Percentiles rank a stretch among this genome's conserved stretches.
Conservation (phyloP, 2,329 filamentous ascomycete genomes). For the Capronia americana region DNA sequence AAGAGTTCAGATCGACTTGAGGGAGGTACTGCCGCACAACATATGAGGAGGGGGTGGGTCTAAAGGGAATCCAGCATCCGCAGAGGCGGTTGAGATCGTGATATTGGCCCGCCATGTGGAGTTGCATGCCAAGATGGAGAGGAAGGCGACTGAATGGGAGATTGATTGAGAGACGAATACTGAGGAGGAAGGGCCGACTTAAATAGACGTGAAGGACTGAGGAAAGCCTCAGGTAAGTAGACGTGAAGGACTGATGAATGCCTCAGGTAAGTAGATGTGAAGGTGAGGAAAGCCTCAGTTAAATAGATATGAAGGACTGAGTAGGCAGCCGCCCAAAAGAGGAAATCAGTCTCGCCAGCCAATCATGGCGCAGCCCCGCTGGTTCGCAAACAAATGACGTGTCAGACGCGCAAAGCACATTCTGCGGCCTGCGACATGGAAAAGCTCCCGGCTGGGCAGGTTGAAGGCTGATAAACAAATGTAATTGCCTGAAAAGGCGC, state of each 20-base stretch:
- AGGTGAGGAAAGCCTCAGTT: neutral
- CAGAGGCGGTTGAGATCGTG: slow-evolving; percentile 15
- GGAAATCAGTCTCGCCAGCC: neutral
- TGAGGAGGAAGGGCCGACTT: neutral
- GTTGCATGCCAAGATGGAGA: slow-evolving; percentile 1
- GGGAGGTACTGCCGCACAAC: slow-evolving; percentile 59
- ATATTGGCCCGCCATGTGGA: neutral
- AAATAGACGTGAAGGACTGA: neutral
- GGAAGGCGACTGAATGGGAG: neutral
- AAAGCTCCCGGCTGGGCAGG: neutral
- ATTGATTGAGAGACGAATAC: neutral
- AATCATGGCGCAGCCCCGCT: neutral
- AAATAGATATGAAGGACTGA: neutral
- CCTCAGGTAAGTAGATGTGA: slow-evolving; percentile 1
- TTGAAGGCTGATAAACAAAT: neutral
- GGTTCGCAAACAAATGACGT: neutral
- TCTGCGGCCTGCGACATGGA: neutral
- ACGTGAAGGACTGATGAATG: too few relatives aligned
- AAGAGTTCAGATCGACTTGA: slow-evolving; percentile 62
- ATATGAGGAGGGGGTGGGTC: neutral
- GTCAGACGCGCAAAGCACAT: neutral
- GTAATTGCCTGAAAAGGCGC: neutral
- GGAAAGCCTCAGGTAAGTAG: too few relatives aligned
- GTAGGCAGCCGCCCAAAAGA: neutral
- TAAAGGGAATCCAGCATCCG: slow-evolving; percentile 32